A percentile compares a stretch with the other conserved stretches of the same genome.
These are phyloP conservation scores for Mucor velutinosus DNA, from an alignment of 371 early-diverging fungal genomes.

Conservation along the genomic window DNA sequence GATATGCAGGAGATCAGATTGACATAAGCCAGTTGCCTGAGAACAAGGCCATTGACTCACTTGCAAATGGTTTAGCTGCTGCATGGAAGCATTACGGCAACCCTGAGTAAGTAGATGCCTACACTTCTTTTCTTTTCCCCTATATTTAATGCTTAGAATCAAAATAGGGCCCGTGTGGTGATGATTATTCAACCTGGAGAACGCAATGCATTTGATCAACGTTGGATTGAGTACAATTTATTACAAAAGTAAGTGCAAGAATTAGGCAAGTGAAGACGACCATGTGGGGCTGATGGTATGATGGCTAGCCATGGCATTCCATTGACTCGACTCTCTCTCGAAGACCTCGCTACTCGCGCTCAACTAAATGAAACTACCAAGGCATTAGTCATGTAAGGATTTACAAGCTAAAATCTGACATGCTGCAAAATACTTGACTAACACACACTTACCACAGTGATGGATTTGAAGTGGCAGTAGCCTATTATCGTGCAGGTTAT, in stretches of 20 bases:
- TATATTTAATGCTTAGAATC: background rate
- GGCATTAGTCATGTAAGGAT: conserved; percentile 60
- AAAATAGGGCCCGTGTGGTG: conserved; percentile 74
- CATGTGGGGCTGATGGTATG: background rate
- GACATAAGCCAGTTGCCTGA: conserved; percentile 63
- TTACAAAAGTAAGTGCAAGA: conserved; percentile 62
- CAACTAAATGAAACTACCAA: conserved; percentile 57
- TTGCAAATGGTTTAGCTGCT: conserved; percentile 79
- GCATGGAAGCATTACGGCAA: conserved; percentile 81
- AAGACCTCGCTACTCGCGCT: conserved; percentile 64
- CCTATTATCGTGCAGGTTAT: conserved; percentile 93
- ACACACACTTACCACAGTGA: conserved; percentile 42
- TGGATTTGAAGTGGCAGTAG: conserved; percentile 81
- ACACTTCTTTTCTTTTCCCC: background rate
- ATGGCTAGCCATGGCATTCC: conserved; percentile 62
- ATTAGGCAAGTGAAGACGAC: background rate
- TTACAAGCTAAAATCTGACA: background rate
- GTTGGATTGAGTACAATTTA: conserved; percentile 87
- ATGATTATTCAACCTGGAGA: conserved; percentile 95
- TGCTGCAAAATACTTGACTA: background rate
- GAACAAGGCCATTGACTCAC: conserved; percentile 70
- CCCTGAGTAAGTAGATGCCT: conserved; percentile 52
- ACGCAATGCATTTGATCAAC: conserved; percentile 93
- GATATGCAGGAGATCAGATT: conserved; percentile 49
- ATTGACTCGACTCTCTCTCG: conserved; percentile 67